phyloP scores from a whole-genome alignment of 163 green algal genomes.

The Trebouxia gelatinosa region DNA sequence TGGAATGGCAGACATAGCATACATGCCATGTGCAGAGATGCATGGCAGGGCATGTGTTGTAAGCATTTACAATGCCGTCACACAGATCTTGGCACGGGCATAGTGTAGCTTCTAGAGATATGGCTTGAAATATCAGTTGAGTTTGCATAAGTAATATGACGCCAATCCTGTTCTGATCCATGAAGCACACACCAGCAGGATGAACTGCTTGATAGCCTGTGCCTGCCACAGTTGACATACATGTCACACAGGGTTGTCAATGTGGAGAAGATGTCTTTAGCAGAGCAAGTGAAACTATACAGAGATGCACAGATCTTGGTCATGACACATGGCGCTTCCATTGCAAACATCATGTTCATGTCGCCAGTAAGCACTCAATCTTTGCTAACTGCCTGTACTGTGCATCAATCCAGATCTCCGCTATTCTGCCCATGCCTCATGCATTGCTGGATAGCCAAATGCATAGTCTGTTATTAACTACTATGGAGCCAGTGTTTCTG shows the following conservation, averaged over 20 bases:
- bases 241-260: background rate
- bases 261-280: background rate
- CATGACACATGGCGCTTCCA: slow-evolving; percentile 11
- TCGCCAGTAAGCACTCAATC: background rate
- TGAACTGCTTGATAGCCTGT: no score
- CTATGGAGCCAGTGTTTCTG: no score
- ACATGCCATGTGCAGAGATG: background rate
- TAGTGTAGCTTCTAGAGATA: no score
- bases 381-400: no score
- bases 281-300: background rate
- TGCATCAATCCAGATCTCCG: no score
- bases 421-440: no score
- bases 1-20: background rate
- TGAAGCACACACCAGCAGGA: background rate
- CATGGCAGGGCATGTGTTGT: background rate
- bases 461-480: no score
- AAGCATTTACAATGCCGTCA: no score
- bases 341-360: slow-evolving; percentile 10
- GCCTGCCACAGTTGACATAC: no score
- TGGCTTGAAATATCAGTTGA: background rate
- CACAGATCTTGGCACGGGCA: no score
- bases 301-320: background rate
- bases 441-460: no score
- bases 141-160: background rate
- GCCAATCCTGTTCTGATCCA: background rate